Conservation (phyloP, 1,284 basidiomycete species). For the Cystobasidium pallidum region DNA sequence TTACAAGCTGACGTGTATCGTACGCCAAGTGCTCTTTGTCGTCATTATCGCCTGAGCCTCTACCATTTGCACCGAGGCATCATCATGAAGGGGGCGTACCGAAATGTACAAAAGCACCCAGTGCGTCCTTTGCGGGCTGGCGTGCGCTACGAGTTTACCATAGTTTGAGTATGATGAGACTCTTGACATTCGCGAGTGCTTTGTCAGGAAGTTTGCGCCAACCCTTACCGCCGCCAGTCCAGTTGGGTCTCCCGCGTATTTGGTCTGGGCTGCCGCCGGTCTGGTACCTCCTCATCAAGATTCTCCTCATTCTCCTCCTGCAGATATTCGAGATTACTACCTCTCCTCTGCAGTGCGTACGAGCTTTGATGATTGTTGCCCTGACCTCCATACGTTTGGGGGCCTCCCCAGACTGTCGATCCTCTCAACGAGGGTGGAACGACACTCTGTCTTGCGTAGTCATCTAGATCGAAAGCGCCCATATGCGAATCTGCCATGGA, state of each 20-base stretch:
- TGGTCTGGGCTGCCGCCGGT: neutral
- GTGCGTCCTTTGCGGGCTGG: too few relatives aligned
- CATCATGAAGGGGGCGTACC: too few relatives aligned
- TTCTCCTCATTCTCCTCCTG: constrained; percentile 34
- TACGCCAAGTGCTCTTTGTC: too few relatives aligned
- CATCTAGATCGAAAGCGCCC: constrained; percentile 43
- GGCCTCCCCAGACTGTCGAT: constrained; percentile 10
- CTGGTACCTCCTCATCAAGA: constrained; percentile 9
- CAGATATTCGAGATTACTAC: constrained; percentile 33
- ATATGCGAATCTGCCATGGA: constrained; percentile 41
- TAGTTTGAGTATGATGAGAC: too few relatives aligned
- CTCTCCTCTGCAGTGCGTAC: constrained; percentile 20
- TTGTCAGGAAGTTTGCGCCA: too few relatives aligned
- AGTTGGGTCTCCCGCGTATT: neutral
- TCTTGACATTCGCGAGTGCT: too few relatives aligned
- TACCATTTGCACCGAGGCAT: too few relatives aligned
- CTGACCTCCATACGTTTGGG: neutral
- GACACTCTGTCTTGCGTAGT: constrained; percentile 27
- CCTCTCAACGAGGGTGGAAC: constrained; percentile 6
- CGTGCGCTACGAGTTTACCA: too few relatives aligned
- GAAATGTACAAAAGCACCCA: too few relatives aligned
- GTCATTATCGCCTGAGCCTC: too few relatives aligned
- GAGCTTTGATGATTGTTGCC: constrained; percentile 18
- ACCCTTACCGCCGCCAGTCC: constrained; percentile 30
- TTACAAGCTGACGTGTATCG: too few relatives aligned